Evolutionary conservation across 495 filamentous ascomycete genomes (phyloP), one percentile per base, ranked within the genome.

Genomic region (Trichoderma erinaceum): DNA sequence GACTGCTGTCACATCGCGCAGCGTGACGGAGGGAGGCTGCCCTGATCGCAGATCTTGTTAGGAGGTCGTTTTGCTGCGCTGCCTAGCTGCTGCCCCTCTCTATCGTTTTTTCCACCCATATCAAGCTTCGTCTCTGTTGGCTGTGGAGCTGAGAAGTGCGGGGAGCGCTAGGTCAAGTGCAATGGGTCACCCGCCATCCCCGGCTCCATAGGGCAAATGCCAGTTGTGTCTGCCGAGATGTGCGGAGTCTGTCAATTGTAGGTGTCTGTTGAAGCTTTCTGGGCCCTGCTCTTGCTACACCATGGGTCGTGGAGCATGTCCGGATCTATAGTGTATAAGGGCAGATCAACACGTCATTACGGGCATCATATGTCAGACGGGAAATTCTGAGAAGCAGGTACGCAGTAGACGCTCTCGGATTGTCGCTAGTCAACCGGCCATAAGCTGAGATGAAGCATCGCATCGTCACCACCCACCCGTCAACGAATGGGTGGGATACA

Each of bases 111-210:
- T 48, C 15, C 44, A 4, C 15, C n/a, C 48, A 52, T 18, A 52
- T 52, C 25, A 61, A 61, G 18, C 15, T n/a, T 48, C 44, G 13
- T 48, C 44, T n/a, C n/a, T 48, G 44, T 48, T n/a, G n/a, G 50
- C n/a, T 58, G 50, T 21, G 50, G 50, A 32, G 56, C 29, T 32
- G 23, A 61, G 35, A 61, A 61, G 56, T 61, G 56, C 56, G 56
- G 56, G 56, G 56, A 32, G 25, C 56, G 56, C 56, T 61, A 61
- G 27, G 3, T 29, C 13, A 4, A 32, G 29, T 32, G 23, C 11
- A 61, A 11, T 21, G 56, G 56, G 23, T 61, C 56, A 61, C 25
- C 56, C 56, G 56, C 56, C 56, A 61, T 32, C 27, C 56, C 56
- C 25, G 25, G 56, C 16, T 29, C 56, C 56, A 16, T 29, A 29